Evolutionary conservation across 2,329 filamentous ascomycete species (phyloP).

Genomic region (Lomentospora prolificans): DNA sequence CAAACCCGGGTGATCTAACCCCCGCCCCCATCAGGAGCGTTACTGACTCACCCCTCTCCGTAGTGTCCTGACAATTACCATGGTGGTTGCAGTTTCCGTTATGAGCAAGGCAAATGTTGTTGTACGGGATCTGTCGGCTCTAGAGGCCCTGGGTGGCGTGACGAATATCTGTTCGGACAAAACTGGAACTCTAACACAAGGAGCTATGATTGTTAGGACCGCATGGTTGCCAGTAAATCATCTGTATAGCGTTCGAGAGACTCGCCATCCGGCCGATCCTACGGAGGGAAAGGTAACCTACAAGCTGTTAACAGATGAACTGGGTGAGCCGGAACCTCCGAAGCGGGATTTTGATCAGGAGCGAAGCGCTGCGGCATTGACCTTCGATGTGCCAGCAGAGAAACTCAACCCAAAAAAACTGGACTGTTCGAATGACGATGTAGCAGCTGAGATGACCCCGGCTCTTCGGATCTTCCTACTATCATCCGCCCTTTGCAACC

Average conservation of each 20-base stretch:
- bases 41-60: slow-evolving; percentile 12
- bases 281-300: slow-evolving; percentile 45
- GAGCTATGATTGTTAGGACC: slow-evolving; percentile 60
- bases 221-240: slow-evolving; percentile 52
- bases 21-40: too few species aligned
- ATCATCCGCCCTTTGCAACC: slow-evolving; percentile 55
- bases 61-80: slow-evolving; percentile 58
- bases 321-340: slow-evolving; percentile 19
- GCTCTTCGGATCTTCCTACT: slow-evolving; percentile 41
- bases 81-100: slow-evolving; percentile 54
- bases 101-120: slow-evolving; percentile 58
- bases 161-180: slow-evolving; percentile 68
- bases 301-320: slow-evolving; percentile 20
- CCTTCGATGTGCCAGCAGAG: slow-evolving; percentile 52
- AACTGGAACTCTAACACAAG: slow-evolving; percentile 59
- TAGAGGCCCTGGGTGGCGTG: slow-evolving; percentile 61
- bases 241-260: slow-evolving; percentile 50
- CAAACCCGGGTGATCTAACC: too few species aligned
- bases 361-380: slow-evolving; percentile 49
- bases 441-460: slow-evolving; percentile 34
- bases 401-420: slow-evolving; percentile 32
- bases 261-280: slow-evolving; percentile 51
- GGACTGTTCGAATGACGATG: slow-evolving; percentile 23
- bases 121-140: slow-evolving; percentile 54
- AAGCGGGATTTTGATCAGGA: slow-evolving; percentile 49